Conservation (phyloP, 176 grass and related monocot species). For the Triticum turgidum region DNA sequence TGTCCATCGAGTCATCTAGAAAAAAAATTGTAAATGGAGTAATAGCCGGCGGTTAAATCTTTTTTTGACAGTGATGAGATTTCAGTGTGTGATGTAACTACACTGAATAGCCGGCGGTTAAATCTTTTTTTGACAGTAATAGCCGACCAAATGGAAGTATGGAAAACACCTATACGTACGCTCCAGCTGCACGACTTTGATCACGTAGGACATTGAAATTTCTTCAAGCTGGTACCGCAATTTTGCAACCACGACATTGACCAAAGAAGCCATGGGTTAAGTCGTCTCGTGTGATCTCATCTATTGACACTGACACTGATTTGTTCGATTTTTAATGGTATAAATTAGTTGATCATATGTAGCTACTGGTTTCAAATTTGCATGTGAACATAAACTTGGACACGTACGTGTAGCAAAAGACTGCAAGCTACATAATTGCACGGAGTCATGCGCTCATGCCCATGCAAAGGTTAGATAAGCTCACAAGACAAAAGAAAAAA, state of each 20-base stretch:
- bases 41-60: too few species aligned
- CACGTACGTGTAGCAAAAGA: neutral
- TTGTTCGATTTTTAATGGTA: neutral
- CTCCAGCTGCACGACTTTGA: neutral
- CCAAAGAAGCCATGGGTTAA: neutral
- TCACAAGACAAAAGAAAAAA: neutral
- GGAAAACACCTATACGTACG: constrained; percentile 6
- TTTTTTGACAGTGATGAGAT: neutral
- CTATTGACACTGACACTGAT: neutral
- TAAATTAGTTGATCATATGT: neutral
- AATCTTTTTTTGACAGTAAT: too few species aligned
- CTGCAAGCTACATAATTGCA: neutral
- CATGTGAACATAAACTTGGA: neutral
- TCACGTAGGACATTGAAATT: neutral
- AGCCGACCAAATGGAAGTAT: constrained; percentile 34
- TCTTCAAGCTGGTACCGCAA: neutral
- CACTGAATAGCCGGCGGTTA: neutral
- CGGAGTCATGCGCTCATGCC: neutral
- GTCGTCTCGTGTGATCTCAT: constrained; percentile 1
- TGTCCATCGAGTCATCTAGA: neutral
- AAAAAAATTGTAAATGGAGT: too few species aligned
- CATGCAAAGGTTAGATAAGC: constrained; percentile 24
- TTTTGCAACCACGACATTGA: constrained; percentile 26
- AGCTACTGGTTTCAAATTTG: neutral
- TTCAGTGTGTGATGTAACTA: constrained; percentile 2